Base-by-base conservation (phyloP, 495 filamentous ascomycete species). In the Tetracladium setigerum region DNA sequence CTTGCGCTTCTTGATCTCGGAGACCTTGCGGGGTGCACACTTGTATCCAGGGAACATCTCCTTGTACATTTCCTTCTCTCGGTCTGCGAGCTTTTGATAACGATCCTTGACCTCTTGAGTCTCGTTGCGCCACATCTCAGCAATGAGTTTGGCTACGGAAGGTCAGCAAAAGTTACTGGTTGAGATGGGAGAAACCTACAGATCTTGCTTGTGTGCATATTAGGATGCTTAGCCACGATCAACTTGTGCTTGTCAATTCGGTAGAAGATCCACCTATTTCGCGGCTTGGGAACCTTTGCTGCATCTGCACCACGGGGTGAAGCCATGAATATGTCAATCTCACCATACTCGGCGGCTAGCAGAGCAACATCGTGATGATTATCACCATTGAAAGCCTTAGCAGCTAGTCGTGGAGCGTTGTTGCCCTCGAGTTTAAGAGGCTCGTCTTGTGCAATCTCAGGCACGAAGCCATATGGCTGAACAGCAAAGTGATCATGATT, bases 1-100 rank as follows among this genome's bases (percentile, higher is more conserved):
- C 33, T 31, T 46, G 34, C 49, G 49, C 7, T 35, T 24, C 54
- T 71, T 72, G 37, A 65, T 73, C 46, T 74, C 64, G 15, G 62
- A 65, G 9, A 72, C 65, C 49, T 69, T 71, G 33, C 74, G 67
- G 27, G 74, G 74, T 24, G 62, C 57, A 47, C 70, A 75, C 27
- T 72, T 65, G 46, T 75, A 79, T 14, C 66, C 62, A 8, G 73
- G 74, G 47, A 74, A 59, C 8, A 64, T 55, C n/a, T 55, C 41
- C 14, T 58, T 47, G 45, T 77, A 73, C 46, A 65, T 57, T 9
- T 38, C 41, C 49, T 76, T 75, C 0, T 59, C 46, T 6, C 65
- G 48, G 15, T 68, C 62, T 1, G 74, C 65, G 22, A 65, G 41
- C 1, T 32, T 30, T 16, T 62, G 63, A 51, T 56, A 78, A 3